Percentiles rank a stretch among this genome's conserved stretches.
Evolutionary conservation across 202 grass and related monocot genomes (phyloP).

Genomic region (Setaria italica): DNA sequence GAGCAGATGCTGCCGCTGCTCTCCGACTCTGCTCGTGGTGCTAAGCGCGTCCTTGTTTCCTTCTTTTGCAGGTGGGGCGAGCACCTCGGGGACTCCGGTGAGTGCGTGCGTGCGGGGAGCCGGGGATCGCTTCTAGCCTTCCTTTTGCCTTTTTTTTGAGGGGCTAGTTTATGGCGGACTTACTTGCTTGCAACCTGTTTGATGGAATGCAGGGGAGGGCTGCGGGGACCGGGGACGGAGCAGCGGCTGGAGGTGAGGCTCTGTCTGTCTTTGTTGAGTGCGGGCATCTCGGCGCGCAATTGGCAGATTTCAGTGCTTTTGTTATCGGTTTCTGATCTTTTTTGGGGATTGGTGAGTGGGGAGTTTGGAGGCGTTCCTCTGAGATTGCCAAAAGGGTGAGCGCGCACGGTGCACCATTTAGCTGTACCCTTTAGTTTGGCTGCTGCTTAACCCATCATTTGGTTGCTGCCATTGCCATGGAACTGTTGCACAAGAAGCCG

Average conservation of each 20-base stretch:
- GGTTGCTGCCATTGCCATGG: background rate
- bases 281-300: background rate
- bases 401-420: background rate
- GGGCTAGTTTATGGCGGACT: background rate
- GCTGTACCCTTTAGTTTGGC: background rate
- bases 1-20: background rate
- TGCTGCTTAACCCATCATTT: background rate
- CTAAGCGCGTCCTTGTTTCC: background rate
- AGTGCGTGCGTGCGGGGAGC: background rate
- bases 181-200: constrained; percentile 38
- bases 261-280: background rate
- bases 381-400: background rate
- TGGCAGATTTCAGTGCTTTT: background rate
- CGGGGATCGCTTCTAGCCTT: background rate
- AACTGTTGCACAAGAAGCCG: background rate
- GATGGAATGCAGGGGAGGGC: constrained; percentile 50
- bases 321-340: background rate
- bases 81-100: constrained; percentile 10
- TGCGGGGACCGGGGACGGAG: no score
- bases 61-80: constrained; percentile 38
- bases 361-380: background rate
- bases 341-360: background rate
- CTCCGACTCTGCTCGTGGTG: background rate
- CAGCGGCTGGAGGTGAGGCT: constrained; percentile 27
- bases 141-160: background rate